phyloP scores from a whole-genome alignment of 2,329 filamentous ascomycete genomes.

The Neoscytalidium dimidiatum region DNA sequence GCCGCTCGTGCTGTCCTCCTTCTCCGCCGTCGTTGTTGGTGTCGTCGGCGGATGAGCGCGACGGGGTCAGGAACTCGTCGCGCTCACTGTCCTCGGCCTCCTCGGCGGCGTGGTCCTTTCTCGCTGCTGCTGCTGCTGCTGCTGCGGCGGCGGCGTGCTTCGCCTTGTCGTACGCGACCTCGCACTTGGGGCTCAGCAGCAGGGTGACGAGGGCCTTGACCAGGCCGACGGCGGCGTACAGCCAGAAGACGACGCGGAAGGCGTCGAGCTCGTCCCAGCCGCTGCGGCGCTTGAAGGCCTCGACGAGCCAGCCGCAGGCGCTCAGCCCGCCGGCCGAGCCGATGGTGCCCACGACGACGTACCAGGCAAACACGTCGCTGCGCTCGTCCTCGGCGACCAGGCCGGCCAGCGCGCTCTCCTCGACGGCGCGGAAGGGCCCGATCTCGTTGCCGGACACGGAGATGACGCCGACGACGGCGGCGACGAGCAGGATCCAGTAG shows the following conservation, averaged over 20 bases:
- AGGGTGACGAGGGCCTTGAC: conserved; percentile 41
- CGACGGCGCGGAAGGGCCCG: conserved; percentile 43
- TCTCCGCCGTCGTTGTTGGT: conserved; percentile 28
- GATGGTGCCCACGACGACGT: conserved; percentile 40
- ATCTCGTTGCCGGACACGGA: conserved; percentile 43
- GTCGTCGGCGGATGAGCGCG: conserved; percentile 24
- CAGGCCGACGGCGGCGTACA: conserved; percentile 44
- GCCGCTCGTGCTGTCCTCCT: conserved; percentile 23
- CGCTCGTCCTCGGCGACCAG: conserved; percentile 33
- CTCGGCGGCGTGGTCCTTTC: conserved; percentile 4
- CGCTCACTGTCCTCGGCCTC: conserved; percentile 30
- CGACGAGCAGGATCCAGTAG: conserved; percentile 34
- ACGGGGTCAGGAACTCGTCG: conserved; percentile 23
- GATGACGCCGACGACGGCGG: conserved; percentile 41
- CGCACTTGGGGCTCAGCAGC: conserved; percentile 42
- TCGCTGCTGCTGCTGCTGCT: background rate
- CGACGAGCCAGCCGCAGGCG: conserved; percentile 40
- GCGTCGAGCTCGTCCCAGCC: conserved; percentile 42
- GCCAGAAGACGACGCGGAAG: conserved; percentile 44
- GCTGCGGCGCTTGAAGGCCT: conserved; percentile 29
- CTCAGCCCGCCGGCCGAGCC: conserved; percentile 37
- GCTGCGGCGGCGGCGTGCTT: background rate
- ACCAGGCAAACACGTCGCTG: conserved; percentile 43
- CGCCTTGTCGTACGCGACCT: conserved; percentile 27
- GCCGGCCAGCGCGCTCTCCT: conserved; percentile 41